These are phyloP conservation scores for Fraxinus xanthoxyloides DNA, from an alignment of 305 asterid genomes.

Conservation along the genomic window DNA sequence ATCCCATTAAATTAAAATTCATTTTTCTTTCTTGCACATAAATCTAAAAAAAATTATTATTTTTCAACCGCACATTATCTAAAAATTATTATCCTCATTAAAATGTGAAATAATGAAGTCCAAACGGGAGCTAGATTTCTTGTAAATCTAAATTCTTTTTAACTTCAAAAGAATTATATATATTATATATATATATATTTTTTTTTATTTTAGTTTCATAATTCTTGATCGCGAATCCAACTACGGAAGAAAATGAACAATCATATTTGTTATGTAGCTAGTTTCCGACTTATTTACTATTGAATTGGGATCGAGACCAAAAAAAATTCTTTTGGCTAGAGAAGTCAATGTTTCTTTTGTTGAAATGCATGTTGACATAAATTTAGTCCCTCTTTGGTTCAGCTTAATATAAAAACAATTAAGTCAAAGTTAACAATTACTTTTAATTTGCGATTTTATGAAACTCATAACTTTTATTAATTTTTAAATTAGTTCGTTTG, in stretches of 20 bases:
- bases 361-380: background rate
- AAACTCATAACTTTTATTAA: no score
- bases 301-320: background rate
- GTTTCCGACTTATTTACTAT: background rate
- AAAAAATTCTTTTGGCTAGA: no score
- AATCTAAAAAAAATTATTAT: no score
- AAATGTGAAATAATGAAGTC: no score
- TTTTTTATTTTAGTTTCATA: background rate
- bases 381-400: background rate
- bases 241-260: background rate
- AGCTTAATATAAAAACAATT: no score
- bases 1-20: no score
- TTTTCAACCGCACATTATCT: no score
- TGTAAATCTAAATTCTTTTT: slow-evolving; percentile 30
- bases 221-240: background rate
- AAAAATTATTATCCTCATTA: no score
- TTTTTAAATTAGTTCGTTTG: background rate
- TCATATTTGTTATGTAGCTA: background rate
- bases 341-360: background rate
- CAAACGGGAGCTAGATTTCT: slow-evolving; percentile 4
- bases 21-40: no score
- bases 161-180: slow-evolving; percentile 2
- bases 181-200: no score
- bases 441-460: no score
- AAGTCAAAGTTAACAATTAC: background rate